Evolutionary conservation across 257 asterid species (phyloP), one percentile per base, ranked within the genome.

Genomic region (Solanum habrochaites): DNA sequence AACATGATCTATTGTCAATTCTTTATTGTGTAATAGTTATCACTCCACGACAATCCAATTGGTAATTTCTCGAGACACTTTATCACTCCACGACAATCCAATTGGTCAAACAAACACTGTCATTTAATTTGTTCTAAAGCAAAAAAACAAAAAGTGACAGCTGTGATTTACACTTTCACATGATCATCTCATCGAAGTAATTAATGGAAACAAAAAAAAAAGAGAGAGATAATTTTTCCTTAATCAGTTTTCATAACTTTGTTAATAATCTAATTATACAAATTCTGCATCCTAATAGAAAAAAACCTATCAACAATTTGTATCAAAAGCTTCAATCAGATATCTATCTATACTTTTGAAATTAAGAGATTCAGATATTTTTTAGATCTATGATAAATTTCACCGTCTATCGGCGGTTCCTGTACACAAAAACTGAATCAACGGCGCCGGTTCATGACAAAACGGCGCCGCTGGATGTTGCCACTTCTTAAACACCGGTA

Each of bases 401-500:
- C 69, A 60, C 87, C 88, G 89, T 90, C 94, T 88, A 60, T 93
- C 93, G 3, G 86, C 90, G 72, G 89, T 88, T 52, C 93, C 92
- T 2, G 92, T 89, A 88, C 91, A 89, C 11, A 91, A 91, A 86
- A 93, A 95, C 43, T 95, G 94, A 87, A 72, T 31, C 40, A 90
- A 85, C 87, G 93, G 91, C 69, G 91, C 89, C 86, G 93, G 88
- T 42, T 92, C 95, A 60, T 92, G 92, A 23, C 90, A 72, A 87
- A 91, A 93, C 90, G 96, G 96, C 87, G 95, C 95, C 56, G 96
- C 94, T 42, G 98, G 98, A 83, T 93, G 96, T 90, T 92, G 93
- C 96, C 96, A 93, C 49, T 86, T 90, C 89, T 91, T 90, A 85
- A 89, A 25, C 25, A 87, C 92, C 88, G 87, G 75, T 4, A 31